Conservation (phyloP, 2,329 filamentous ascomycete species). For the Xylariaceae sp. region DNA sequence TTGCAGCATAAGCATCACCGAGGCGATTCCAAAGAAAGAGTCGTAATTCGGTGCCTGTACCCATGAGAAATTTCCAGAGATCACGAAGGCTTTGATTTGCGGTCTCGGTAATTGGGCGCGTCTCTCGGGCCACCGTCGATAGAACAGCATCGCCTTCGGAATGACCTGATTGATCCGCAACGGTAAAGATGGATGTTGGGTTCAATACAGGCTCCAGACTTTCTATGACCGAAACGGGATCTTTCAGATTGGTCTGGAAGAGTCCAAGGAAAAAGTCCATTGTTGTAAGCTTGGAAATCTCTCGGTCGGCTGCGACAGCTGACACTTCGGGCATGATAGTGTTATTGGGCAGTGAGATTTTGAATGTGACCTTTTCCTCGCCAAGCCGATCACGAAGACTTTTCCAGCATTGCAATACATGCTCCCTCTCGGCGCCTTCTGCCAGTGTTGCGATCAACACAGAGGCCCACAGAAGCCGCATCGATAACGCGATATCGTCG, state of each 20-base stretch:
- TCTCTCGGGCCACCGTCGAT: slow-evolving; percentile 21
- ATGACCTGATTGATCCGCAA: slow-evolving; percentile 18
- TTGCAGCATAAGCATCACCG: slow-evolving; percentile 80
- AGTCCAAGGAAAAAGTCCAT: slow-evolving; percentile 94
- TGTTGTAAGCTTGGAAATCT: slow-evolving; percentile 86
- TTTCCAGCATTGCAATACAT: slow-evolving; percentile 54
- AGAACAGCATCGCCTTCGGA: slow-evolving; percentile 17
- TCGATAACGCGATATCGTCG: slow-evolving; percentile 37
- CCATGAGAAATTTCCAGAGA: slow-evolving; percentile 78
- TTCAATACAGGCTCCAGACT: slow-evolving; percentile 89
- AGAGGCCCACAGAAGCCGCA: slow-evolving; percentile 55
- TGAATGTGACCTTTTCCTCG: slow-evolving; percentile 35
- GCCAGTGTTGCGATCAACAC: slow-evolving; percentile 49
- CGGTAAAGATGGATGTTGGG: slow-evolving; percentile 51
- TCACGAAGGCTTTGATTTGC: slow-evolving; percentile 60
- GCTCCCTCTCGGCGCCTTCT: slow-evolving; percentile 50
- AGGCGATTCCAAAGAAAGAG: slow-evolving; percentile 87
- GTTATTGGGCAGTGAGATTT: slow-evolving; percentile 72
- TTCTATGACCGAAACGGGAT: slow-evolving; percentile 82
- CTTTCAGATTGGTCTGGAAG: slow-evolving; percentile 75
- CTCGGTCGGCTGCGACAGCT: slow-evolving; percentile 73
- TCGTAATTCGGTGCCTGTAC: slow-evolving; percentile 74
- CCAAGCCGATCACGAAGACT: slow-evolving; percentile 50
- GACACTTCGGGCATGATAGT: slow-evolving; percentile 84
- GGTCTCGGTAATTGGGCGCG: slow-evolving; percentile 44